Percentiles rank a stretch among this genome's conserved stretches.
These are phyloP conservation scores for Dryadomyces sulphureus DNA, from an alignment of 2,329 filamentous ascomycete genomes.

Conservation along the genomic window DNA sequence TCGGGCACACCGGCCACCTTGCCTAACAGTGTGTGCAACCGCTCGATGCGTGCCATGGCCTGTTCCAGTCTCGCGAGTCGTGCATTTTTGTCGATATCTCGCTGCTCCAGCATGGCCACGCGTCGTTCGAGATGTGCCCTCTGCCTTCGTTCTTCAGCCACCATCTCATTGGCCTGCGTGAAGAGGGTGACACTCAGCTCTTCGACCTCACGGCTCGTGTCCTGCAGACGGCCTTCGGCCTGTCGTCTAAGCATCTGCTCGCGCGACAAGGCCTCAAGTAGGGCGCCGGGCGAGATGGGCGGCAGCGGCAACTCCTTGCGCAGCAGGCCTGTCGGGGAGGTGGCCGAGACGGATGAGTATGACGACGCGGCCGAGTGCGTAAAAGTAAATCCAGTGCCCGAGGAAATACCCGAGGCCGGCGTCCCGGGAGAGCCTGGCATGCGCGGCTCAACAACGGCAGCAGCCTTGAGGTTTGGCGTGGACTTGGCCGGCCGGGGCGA, in stretches of 20 bases:
- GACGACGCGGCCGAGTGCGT: slow-evolving; percentile 10
- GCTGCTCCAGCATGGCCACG: slow-evolving; percentile 50
- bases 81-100: slow-evolving; percentile 54
- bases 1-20: background rate
- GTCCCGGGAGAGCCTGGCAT: background rate
- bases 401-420: background rate
- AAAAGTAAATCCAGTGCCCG: slow-evolving; percentile 4
- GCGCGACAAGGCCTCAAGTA: slow-evolving; percentile 48
- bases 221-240: slow-evolving; percentile 52
- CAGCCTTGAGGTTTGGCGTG: slow-evolving; percentile 21
- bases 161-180: slow-evolving; percentile 79
- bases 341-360: background rate
- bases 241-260: slow-evolving; percentile 53
- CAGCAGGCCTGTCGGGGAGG: background rate
- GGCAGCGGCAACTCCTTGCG: slow-evolving; percentile 5
- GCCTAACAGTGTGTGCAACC: slow-evolving; percentile 45
- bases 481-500: slow-evolving; percentile 28
- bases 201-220: slow-evolving; percentile 60
- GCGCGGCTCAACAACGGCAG: slow-evolving; percentile 11
- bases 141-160: slow-evolving; percentile 58
- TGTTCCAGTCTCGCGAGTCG: slow-evolving; percentile 57
- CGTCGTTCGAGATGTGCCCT: slow-evolving; percentile 57
- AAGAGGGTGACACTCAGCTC: slow-evolving; percentile 64
- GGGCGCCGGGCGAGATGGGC: slow-evolving; percentile 24
- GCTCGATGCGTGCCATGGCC: slow-evolving; percentile 56